These are phyloP conservation scores for Phytophthora lateralis DNA, from an alignment of 352 stramenopile species.

Conservation along the genomic window DNA sequence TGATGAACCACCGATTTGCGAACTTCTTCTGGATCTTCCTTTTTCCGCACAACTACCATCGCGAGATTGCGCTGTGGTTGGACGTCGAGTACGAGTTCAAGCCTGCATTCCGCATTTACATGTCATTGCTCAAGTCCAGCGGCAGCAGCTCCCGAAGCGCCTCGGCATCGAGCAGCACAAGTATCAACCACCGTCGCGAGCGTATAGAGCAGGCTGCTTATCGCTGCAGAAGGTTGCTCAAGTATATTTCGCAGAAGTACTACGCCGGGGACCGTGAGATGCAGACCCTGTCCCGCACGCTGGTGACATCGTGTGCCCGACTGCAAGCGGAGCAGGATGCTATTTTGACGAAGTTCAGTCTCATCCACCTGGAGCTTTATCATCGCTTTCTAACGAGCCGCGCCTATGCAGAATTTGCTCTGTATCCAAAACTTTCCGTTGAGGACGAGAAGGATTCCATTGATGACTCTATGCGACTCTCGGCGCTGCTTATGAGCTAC, in stretches of 20 bases:
- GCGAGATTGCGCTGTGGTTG: conserved; percentile 84
- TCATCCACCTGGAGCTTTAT: conserved; percentile 88
- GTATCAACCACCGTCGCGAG: conserved; percentile 48
- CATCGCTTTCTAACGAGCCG: conserved; percentile 85
- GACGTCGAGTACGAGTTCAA: conserved; percentile 91
- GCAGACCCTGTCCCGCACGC: conserved; percentile 66
- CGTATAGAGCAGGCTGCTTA: conserved; percentile 65
- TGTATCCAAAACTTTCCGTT: conserved; percentile 66
- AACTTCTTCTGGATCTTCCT: conserved; percentile 92
- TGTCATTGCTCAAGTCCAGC: conserved; percentile 60
- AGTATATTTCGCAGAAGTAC: conserved; percentile 88
- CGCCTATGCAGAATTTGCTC: conserved; percentile 82
- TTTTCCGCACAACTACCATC: conserved; percentile 89
- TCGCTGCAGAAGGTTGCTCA: conserved; percentile 71
- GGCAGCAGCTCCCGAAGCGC: conserved; percentile 29
- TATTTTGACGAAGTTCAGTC: conserved; percentile 83
- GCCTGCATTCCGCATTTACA: conserved; percentile 75
- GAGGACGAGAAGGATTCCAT: conserved; percentile 68
- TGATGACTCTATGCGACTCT: conserved; percentile 76
- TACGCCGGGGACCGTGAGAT: conserved; percentile 81
- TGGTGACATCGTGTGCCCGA: conserved; percentile 64
- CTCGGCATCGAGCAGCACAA: conserved; percentile 19
- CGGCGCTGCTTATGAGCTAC: conserved; percentile 75
- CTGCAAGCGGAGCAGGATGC: conserved; percentile 83
- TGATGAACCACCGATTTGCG: conserved; percentile 89